A percentile compares a stretch with the other conserved stretches of the same genome.
Conservation (phyloP, 352 stramenopile species). For the Phytopythium aichiense region DNA sequence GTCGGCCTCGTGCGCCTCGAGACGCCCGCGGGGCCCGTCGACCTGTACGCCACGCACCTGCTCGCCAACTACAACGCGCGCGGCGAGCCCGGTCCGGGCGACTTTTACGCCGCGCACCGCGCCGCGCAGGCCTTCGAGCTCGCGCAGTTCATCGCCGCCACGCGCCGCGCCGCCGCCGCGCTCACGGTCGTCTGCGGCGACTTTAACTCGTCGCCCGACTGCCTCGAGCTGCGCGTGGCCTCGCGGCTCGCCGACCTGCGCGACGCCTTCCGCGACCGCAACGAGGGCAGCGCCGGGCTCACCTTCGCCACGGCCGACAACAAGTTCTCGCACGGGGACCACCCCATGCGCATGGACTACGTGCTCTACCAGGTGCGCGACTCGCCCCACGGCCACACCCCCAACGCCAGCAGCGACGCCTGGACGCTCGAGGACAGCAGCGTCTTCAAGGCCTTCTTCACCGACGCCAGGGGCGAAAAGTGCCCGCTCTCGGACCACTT, state of each 20-base stretch:
- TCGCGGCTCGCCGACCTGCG: conserved; percentile 44
- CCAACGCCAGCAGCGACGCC: background rate
- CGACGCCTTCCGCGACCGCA: conserved; percentile 72
- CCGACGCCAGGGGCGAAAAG: conserved; percentile 49
- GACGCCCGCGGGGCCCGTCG: conserved; percentile 48
- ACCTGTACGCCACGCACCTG: conserved; percentile 78
- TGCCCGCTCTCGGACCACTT: conserved; percentile 77
- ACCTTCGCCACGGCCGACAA: conserved; percentile 79
- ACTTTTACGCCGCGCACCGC: conserved; percentile 65
- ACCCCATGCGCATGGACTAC: conserved; percentile 86
- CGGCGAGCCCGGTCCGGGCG: conserved; percentile 55
- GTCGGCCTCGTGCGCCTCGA: conserved; percentile 63
- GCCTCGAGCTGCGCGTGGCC: conserved; percentile 58
- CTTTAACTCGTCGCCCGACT: conserved; percentile 80
- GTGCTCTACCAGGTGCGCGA: conserved; percentile 59
- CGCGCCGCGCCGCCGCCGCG: conserved; percentile 27
- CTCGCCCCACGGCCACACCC: no score
- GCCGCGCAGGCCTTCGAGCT: conserved; percentile 72
- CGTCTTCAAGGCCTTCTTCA: conserved; percentile 80
- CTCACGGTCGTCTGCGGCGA: conserved; percentile 71
- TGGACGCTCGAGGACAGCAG: conserved; percentile 61
- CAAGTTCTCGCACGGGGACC: conserved; percentile 74
- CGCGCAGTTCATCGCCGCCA: conserved; percentile 61
- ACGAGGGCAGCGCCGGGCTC: conserved; percentile 43
- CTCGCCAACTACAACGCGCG: conserved; percentile 79